Conservation (phyloP, 345 rosid species). For the Arabidopsis suecica region DNA sequence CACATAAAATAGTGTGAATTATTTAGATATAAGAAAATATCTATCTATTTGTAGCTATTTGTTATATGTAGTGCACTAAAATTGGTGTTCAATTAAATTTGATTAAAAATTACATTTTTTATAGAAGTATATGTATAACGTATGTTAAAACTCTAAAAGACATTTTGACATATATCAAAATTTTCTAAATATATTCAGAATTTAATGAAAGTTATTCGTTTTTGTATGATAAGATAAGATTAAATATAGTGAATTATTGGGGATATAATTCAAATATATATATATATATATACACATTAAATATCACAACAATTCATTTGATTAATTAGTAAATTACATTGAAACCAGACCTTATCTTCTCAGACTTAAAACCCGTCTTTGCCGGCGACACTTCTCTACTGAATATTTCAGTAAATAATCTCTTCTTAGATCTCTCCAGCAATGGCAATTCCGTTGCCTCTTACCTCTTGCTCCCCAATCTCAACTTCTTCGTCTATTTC, state of each 20-base stretch:
- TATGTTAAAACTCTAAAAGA: not conserved
- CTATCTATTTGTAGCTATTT: not conserved
- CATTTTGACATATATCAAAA: not conserved
- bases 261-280: not conserved
- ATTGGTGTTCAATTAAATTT: not conserved
- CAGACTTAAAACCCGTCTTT: conserved; percentile 1
- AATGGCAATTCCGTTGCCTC: conserved; percentile 61
- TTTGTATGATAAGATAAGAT: not conserved
- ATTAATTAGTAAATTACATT: not conserved
- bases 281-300: not conserved
- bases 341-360: conserved; percentile 40
- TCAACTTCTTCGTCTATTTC: conserved; percentile 45
- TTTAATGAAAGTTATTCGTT: not conserved
- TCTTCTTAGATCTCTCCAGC: conserved; percentile 7
- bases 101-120: not conserved
- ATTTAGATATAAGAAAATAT: too few relatives aligned
- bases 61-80: not conserved
- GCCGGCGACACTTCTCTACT: conserved; percentile 36
- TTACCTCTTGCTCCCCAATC: conserved; percentile 38
- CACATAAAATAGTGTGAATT: not conserved
- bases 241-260: not conserved
- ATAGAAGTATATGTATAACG: not conserved
- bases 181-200: not conserved
- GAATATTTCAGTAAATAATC: not conserved
- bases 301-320: not conserved